A percentile compares a stretch with the other conserved stretches of the same genome.
These are phyloP conservation scores for Cubamyces lactineus DNA, from an alignment of 768 basidiomycete genomes.

Conservation along the genomic window DNA sequence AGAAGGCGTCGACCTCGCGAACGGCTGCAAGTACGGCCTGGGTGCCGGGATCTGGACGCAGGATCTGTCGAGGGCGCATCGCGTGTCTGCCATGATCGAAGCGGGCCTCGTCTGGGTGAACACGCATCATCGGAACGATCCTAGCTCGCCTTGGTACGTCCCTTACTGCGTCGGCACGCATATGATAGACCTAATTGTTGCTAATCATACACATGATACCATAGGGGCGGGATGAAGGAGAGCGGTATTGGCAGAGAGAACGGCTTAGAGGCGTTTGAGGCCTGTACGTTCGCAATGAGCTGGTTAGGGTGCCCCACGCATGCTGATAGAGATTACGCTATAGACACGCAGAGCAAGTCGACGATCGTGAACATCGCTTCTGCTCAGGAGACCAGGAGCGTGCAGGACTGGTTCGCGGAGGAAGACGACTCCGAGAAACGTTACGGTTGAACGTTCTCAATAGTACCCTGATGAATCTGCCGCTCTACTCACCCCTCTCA, in stretches of 20 bases:
- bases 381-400: slow-evolving; percentile 54
- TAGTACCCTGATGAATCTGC: too few species aligned
- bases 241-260: slow-evolving; percentile 90
- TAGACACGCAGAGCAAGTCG: slow-evolving; percentile 87
- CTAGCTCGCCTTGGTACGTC: slow-evolving; percentile 84
- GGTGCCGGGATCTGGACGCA: slow-evolving; percentile 84
- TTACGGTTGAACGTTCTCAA: slow-evolving; percentile 55
- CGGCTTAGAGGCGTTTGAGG: slow-evolving; percentile 77
- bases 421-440: slow-evolving; percentile 48
- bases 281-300: slow-evolving; percentile 54
- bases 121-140: slow-evolving; percentile 88
- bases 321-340: slow-evolving; percentile 3
- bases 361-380: slow-evolving; percentile 74
- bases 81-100: slow-evolving; percentile 69
- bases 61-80: slow-evolving; percentile 74
- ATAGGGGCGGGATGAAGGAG: slow-evolving; percentile 88
- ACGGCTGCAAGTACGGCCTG: slow-evolving; percentile 77
- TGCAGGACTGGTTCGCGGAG: slow-evolving; percentile 83
- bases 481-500: too few species aligned
- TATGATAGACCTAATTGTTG: not conserved
- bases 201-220: not conserved
- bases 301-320: not conserved
- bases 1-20: slow-evolving; percentile 72
- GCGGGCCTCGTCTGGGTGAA: slow-evolving; percentile 87
- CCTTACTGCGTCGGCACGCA: not conserved